Percentiles rank a stretch among this genome's conserved stretches.
phyloP scores from a whole-genome alignment of 2,329 filamentous ascomycete species.

The Alternaria angustiovoidea region DNA sequence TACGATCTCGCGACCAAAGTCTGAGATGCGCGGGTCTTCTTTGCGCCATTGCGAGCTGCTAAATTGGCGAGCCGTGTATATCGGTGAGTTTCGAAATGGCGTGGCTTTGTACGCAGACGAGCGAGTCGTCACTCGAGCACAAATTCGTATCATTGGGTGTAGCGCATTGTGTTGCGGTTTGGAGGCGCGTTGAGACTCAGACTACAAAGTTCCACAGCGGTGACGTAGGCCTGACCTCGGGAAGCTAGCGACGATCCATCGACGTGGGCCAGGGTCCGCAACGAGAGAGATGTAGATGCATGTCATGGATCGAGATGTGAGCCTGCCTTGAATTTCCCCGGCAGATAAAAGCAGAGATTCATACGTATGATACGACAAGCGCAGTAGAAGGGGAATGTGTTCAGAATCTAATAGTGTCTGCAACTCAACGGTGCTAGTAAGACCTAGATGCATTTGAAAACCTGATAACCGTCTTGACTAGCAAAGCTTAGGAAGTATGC shows the following conservation, averaged over 20 bases:
- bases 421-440: background rate
- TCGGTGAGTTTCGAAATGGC: conserved; percentile 2
- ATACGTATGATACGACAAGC: background rate
- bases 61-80: conserved; percentile 26
- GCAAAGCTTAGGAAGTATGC: background rate
- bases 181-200: conserved; percentile 14
- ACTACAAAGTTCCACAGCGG: conserved; percentile 16
- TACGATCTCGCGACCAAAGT: conserved; percentile 62
- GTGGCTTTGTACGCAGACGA: conserved; percentile 16
- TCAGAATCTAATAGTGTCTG: background rate
- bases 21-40: conserved; percentile 60
- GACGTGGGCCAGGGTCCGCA: conserved; percentile 6
- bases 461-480: background rate
- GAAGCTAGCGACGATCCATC: conserved; percentile 3
- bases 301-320: background rate
- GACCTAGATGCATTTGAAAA: background rate
- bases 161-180: conserved; percentile 26
- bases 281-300: conserved; percentile 1
- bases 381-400: background rate
- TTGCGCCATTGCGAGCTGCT: conserved; percentile 32
- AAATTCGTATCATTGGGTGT: conserved; percentile 43
- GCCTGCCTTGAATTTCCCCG: background rate
- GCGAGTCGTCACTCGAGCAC: conserved; percentile 37
- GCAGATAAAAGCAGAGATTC: background rate
- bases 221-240: conserved; percentile 33